Base-by-base conservation (phyloP, 352 stramenopile species). In the Blastocystis sp. region DNA sequence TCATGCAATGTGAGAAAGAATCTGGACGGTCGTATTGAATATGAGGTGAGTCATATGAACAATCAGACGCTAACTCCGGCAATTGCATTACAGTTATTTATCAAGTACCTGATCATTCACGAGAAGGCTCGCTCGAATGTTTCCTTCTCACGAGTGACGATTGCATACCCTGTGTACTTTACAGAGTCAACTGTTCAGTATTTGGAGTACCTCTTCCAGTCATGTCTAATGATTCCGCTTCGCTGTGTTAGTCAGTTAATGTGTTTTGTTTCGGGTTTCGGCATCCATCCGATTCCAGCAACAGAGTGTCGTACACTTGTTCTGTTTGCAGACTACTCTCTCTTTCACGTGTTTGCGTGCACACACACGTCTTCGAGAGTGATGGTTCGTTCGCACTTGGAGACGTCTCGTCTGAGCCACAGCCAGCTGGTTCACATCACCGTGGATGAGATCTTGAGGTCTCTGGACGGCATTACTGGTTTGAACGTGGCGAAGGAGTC, bases 261-360 rank as follows among this genome's bases (percentile, higher is more conserved):
- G 29, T 78, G 32, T 57, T 27, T 56, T 34, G 57, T 78, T 40
- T 67, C 57, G 21, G 11, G 21, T 42, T 38, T 59, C 4, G 18
- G 18, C 7, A 59, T 59, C 32, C 18, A 42, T 24, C 40, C 18
- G 3, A 18, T n/a, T 61, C 42, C 38, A 59, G 46, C 7, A 1
- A 0, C 42, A 18, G 0, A 7, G 29, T 36, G n/a, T 38, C 18
- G 40, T 78, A 9, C 49, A 34, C n/a, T 78, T 36, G 14, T 67
- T 6, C 38, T 67, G 11, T 67, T 44, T 67, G 57, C 24, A n/a
- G 57, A 6, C 38, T 67, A 42, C 38, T 21, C 11, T 34, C 8
- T 40, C 29, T 78, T 78, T 38, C 67, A 78, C n/a, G 36, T 78
- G 0, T 78, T 56, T 42, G 48, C 34, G 3, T 78, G 67, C 57